phyloP scores from a whole-genome alignment of 345 rosid genomes.

The Geranium brycei region DNA sequence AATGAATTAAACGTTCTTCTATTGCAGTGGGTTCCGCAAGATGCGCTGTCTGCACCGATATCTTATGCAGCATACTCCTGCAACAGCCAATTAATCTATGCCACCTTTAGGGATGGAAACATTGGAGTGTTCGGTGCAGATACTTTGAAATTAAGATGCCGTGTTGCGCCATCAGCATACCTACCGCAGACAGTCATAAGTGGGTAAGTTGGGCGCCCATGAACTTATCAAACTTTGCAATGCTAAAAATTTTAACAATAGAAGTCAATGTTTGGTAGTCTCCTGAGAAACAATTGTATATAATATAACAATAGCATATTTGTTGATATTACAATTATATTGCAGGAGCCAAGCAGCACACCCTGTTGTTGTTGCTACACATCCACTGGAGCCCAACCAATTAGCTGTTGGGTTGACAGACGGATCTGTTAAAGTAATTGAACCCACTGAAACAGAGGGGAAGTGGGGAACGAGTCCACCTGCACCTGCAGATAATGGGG shows the following conservation, averaged over 20 bases:
- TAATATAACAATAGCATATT: neutral
- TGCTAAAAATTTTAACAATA: neutral
- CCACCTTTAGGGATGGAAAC: constrained; percentile 39
- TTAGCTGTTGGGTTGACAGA: constrained; percentile 59
- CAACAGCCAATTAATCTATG: constrained; percentile 46
- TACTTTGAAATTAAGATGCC: constrained; percentile 28
- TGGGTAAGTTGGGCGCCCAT: constrained; percentile 12
- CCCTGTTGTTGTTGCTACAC: constrained; percentile 65
- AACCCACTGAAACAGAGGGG: constrained; percentile 54
- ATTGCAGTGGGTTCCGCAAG: constrained; percentile 52
- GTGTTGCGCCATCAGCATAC: constrained; percentile 34
- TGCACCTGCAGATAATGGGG: constrained; percentile 33
- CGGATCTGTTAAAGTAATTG: constrained; percentile 62
- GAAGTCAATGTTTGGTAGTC: no score
- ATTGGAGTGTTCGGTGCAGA: constrained; percentile 40
- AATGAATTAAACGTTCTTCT: neutral
- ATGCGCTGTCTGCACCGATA: constrained; percentile 33
- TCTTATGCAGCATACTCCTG: constrained; percentile 48
- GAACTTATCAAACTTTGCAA: neutral
- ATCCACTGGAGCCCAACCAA: constrained; percentile 65
- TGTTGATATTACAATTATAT: neutral
- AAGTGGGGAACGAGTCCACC: constrained; percentile 67
- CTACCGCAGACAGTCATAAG: constrained; percentile 15
- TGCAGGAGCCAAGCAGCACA: constrained; percentile 48
- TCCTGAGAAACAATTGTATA: no score